Evolutionary conservation across 768 basidiomycete species (phyloP), one percentile per base, ranked within the genome.

Genomic region (Russula sp.): DNA sequence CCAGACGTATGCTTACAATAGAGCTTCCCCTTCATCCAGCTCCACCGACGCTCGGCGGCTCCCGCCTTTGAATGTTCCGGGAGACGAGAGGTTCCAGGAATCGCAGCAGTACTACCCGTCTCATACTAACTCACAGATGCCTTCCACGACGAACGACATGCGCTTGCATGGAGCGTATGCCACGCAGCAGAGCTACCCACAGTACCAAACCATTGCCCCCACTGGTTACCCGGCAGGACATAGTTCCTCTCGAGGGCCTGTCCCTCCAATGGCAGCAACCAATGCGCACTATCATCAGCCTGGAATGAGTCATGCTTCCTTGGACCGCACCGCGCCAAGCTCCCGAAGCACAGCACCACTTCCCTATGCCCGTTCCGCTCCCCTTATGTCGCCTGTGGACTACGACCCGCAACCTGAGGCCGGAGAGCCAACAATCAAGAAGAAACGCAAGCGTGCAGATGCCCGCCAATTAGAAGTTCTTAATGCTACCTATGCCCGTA

Each of bases 371-470:
- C 83, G 79, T 61, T 72, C 70, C 25, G 64, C 71, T 22, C 68
- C 71, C 25, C 46, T 61, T 29, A 52, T 62, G 39, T 50, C 67
- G 20, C 49, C 70, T 34, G 61, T 46, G 13, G 39, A 67, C 25
- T 67, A 67, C 55, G 62, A 67, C 5, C 65, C 61, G 2, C 68
- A 68, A 14, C 58, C 70, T 13, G 63, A 64, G 7, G 73, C 78
- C 41, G 70, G 76, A 38, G 82, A 87, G 56, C 82, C 87, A n/a
- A 77, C 81, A 45, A 84, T 90, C 67, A 93, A 92, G 78, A 91
- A 90, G 78, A 92, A 92, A 74, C 82, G 90, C 72, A 90, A 89
- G 77, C 84, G 90, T 60, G 90, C 90, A 7, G 88, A 90, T 67
- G 86, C 88, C 14, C 79, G 80, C 43, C 90, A 93, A 68, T 76